These are phyloP conservation scores for Jamesozyma hellenica DNA, from an alignment of 805 yeast genomes.

Conservation along the genomic window DNA sequence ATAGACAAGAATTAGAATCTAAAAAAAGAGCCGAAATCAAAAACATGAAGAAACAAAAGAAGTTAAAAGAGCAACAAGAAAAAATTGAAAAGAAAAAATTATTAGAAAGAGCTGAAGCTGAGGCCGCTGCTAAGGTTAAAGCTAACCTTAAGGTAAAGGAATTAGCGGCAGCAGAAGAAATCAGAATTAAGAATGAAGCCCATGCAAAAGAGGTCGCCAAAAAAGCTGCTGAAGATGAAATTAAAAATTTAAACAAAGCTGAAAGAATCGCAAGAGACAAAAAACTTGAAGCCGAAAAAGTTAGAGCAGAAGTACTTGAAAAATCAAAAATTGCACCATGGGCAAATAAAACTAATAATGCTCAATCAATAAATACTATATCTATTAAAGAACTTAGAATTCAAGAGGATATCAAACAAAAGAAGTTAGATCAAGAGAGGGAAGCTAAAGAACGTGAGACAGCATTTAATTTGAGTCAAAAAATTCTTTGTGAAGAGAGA, in stretches of 20 bases:
- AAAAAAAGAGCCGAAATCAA: slow-evolving; percentile 6
- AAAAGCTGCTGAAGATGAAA: slow-evolving; percentile 5
- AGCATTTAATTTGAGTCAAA: slow-evolving; percentile 15
- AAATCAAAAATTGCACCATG: slow-evolving; percentile 16
- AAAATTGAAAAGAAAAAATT: slow-evolving; percentile 4
- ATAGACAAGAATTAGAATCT: slow-evolving; percentile 4
- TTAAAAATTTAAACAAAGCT: background rate
- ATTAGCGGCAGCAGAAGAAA: no score
- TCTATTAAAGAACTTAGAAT: slow-evolving; percentile 16
- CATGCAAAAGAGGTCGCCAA: slow-evolving; percentile 2
- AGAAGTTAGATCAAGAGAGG: slow-evolving; percentile 10
- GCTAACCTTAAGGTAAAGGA: slow-evolving; percentile 1
- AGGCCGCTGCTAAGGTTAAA: no score
- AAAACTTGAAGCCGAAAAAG: background rate
- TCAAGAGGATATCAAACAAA: background rate
- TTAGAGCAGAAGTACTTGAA: background rate
- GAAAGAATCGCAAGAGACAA: background rate
- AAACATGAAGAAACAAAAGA: slow-evolving; percentile 8
- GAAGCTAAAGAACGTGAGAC: slow-evolving; percentile 9
- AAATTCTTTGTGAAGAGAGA: slow-evolving; percentile 15
- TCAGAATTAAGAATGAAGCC: slow-evolving; percentile 1
- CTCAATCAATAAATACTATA: slow-evolving; percentile 12
- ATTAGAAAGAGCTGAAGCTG: background rate
- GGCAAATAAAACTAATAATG: slow-evolving; percentile 17
- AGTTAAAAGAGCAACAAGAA: slow-evolving; percentile 9